Base-by-base conservation (phyloP, 352 stramenopile species). In the Pythium dissotocum region DNA sequence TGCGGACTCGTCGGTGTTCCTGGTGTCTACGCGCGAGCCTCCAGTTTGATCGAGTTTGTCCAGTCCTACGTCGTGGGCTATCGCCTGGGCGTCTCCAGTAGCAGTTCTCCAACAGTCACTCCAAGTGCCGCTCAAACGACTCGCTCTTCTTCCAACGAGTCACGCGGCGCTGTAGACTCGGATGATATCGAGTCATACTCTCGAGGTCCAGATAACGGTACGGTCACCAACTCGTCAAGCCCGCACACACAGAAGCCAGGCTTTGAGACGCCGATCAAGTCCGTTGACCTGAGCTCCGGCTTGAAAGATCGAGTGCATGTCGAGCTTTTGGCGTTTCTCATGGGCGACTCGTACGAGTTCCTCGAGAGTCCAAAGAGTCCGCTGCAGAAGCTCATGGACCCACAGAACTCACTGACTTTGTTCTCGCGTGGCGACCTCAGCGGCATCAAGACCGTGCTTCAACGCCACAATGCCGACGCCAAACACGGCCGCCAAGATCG, bases 1-100 rank as follows among this genome's bases (percentile, higher is more conserved):
- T 83, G 77, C 36, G 74, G 73, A 1, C 32, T 78, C 3, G 67
- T 67, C 4, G 62, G 66, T n/a, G 65, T 81, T 0, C 77, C 77
- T n/a, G 74, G 77, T 1, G 58, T 83, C 13, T 83, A 83, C 56
- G 65, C 64, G n/a, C 77, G 77, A 12, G 65, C 79, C n/a, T 71
- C 68, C 9, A 67, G 52, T 40, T 24, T 80, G 18, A 12, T 35
- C 9, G 18, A 44, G 2, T 83, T 83, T 42, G 70, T 81, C 36
- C 33, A 73, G 8, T 60, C 62, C 12, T 73, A 78, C 62, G 61
- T 71, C 14, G 60, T 56, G 9, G 69, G 58, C 1, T n/a, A 33
- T 24, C 36, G 26, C 4, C 57, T 48, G 10, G 42, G 16, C 1
- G 38, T 18, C 10, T 40, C 59, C 24, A 36, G 33, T 14, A 46